Evolutionary conservation across 148 eudicot species (phyloP).

Genomic region (Pouteria glomerata): DNA sequence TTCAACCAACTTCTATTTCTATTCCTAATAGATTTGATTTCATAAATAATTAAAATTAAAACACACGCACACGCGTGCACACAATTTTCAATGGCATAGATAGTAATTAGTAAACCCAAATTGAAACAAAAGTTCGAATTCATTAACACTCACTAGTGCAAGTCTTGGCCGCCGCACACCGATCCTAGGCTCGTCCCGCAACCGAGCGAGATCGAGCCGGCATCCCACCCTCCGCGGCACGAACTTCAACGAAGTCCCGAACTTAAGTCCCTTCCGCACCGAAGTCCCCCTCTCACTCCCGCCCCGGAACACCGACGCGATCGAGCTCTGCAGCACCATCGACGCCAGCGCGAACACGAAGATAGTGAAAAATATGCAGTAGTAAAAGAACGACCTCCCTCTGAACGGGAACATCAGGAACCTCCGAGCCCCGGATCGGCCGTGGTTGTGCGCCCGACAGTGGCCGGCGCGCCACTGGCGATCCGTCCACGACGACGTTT

Average conservation of each 20-base stretch:
- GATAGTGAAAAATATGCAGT: slow-evolving; percentile 46
- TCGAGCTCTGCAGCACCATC: slow-evolving; percentile 75
- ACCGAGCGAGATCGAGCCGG: slow-evolving; percentile 37
- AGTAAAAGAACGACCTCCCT: slow-evolving; percentile 59
- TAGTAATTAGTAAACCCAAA: too few relatives aligned
- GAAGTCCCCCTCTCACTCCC: slow-evolving; percentile 38
- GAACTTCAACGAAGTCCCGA: slow-evolving; percentile 66
- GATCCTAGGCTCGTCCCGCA: slow-evolving; percentile 36
- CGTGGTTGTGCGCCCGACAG: slow-evolving; percentile 33
- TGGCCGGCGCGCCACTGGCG: slow-evolving; percentile 26
- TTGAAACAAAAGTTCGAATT: not conserved
- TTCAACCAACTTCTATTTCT: not conserved
- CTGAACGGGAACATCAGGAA: slow-evolving; percentile 30
- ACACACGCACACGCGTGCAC: too few relatives aligned
- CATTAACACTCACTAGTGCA: slow-evolving; percentile 56
- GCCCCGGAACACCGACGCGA: slow-evolving; percentile 48
- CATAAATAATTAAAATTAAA: too few relatives aligned
- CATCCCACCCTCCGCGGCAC: slow-evolving; percentile 18
- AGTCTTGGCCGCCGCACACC: slow-evolving; percentile 68
- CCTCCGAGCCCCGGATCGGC: slow-evolving; percentile 30
- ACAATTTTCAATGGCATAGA: too few relatives aligned
- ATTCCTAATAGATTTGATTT: too few relatives aligned
- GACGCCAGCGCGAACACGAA: slow-evolving; percentile 65
- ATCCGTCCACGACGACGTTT: slow-evolving; percentile 20
- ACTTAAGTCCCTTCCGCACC: slow-evolving; percentile 31